Percentiles rank a stretch among this genome's conserved stretches.
phyloP scores from a whole-genome alignment of 179 eudicot species.

The Silene vulgaris region DNA sequence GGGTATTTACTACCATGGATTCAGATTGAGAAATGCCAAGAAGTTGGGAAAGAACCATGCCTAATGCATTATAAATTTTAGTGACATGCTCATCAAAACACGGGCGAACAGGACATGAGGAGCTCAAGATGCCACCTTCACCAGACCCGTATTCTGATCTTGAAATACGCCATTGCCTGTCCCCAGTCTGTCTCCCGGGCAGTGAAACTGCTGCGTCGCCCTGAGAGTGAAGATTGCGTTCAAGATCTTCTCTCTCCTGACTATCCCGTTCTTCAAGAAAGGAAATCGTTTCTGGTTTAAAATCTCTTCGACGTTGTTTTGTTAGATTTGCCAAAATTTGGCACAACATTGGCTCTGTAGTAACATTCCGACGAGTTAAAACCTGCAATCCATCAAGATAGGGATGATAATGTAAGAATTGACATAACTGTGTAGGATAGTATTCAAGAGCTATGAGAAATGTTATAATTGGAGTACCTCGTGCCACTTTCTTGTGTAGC shows the following conservation, averaged over 20 bases:
- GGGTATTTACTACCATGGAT: constrained; percentile 41
- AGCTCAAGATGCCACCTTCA: constrained; percentile 42
- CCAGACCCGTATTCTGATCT: constrained; percentile 82
- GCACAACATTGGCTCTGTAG: constrained; percentile 54
- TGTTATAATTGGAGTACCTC: constrained; percentile 45
- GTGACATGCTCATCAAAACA: constrained; percentile 90
- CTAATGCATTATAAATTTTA: constrained; percentile 58
- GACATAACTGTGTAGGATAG: neutral
- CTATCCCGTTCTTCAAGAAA: constrained; percentile 62
- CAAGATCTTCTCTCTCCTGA: constrained; percentile 54
- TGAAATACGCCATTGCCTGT: constrained; percentile 79
- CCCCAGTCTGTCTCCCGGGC: constrained; percentile 92
- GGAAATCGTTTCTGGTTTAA: constrained; percentile 39
- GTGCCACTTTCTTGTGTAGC: constrained; percentile 91
- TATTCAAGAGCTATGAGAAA: constrained; percentile 1
- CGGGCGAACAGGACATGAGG: constrained; percentile 70
- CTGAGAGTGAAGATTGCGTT: constrained; percentile 46
- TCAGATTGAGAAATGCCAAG: constrained; percentile 40
- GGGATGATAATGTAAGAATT: constrained; percentile 7
- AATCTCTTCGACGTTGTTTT: constrained; percentile 51
- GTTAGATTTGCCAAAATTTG: constrained; percentile 51
- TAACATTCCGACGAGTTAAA: constrained; percentile 58
- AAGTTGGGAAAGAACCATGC: constrained; percentile 42
- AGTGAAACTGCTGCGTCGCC: constrained; percentile 56
- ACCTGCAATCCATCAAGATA: constrained; percentile 41